These are phyloP conservation scores for Apostasia ramifera DNA, from an alignment of 106 monocot species.

Conservation along the genomic window DNA sequence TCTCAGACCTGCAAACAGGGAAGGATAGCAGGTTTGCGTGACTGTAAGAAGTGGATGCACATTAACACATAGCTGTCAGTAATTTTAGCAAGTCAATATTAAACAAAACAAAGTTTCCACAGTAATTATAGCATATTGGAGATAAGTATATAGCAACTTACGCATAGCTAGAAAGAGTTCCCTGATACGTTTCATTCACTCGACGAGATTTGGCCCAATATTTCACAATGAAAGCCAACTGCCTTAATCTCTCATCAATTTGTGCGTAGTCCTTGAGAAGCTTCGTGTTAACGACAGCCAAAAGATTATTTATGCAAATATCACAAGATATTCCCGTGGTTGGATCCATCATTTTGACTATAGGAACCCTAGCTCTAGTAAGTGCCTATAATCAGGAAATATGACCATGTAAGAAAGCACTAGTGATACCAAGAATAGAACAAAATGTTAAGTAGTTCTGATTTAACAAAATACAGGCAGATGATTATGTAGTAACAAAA, in stretches of 20 bases:
- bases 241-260: slow-evolving; percentile 80
- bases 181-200: slow-evolving; percentile 96
- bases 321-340: slow-evolving; percentile 87
- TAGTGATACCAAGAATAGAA: background rate
- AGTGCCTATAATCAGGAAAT: slow-evolving; percentile 47
- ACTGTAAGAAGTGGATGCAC: slow-evolving; percentile 98
- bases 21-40: slow-evolving; percentile 75
- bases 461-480: too few relatives aligned
- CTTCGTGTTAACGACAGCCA: slow-evolving; percentile 97
- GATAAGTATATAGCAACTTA: slow-evolving; percentile 28
- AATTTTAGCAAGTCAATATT: slow-evolving; percentile 1
- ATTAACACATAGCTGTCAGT: slow-evolving; percentile 85
- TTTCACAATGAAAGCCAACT: slow-evolving; percentile 90
- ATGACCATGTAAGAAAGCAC: background rate
- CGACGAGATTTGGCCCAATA: slow-evolving; percentile 92
- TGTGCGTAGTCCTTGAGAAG: slow-evolving; percentile 84
- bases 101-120: slow-evolving; percentile 5
- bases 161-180: slow-evolving; percentile 99
- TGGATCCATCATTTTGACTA: slow-evolving; percentile 98
- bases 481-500: too few relatives aligned
- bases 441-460: background rate
- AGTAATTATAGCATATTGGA: background rate
- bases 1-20: slow-evolving; percentile 88
- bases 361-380: slow-evolving; percentile 94
- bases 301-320: slow-evolving; percentile 94